phyloP scores from a whole-genome alignment of 192 early-diverging fungal species.

The Backusella morwellensis region DNA sequence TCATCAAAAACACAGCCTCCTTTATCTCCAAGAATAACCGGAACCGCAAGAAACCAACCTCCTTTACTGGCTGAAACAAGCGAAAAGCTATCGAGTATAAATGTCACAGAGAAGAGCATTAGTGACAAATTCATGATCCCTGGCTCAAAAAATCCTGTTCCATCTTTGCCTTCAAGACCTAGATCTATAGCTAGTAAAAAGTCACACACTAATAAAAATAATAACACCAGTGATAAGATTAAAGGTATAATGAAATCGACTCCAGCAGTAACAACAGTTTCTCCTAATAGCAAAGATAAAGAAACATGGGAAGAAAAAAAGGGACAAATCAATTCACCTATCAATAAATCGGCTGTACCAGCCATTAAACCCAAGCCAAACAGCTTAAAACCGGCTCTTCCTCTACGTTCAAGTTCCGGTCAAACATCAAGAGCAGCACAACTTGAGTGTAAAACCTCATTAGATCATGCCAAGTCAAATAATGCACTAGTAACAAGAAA shows the following conservation, averaged over 20 bases:
- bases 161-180: slow-evolving; percentile 20
- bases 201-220: neutral
- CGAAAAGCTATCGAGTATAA: neutral
- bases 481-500: neutral
- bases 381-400: neutral
- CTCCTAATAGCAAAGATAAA: neutral
- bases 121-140: neutral
- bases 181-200: slow-evolving; percentile 3
- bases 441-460: neutral
- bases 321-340: neutral
- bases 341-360: neutral
- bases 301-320: neutral
- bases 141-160: slow-evolving; percentile 7
- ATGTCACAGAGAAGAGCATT: neutral
- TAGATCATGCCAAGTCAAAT: neutral
- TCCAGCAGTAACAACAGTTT: neutral
- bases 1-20: neutral
- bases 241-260: neutral
- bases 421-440: neutral
- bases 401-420: neutral
- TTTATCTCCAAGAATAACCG: neutral
- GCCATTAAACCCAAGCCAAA: slow-evolving; percentile 5
- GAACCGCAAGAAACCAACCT: neutral
- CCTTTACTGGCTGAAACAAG: neutral
- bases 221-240: neutral